Evolutionary conservation across 805 yeast species (phyloP).

Genomic region (Lachancea sp.): DNA sequence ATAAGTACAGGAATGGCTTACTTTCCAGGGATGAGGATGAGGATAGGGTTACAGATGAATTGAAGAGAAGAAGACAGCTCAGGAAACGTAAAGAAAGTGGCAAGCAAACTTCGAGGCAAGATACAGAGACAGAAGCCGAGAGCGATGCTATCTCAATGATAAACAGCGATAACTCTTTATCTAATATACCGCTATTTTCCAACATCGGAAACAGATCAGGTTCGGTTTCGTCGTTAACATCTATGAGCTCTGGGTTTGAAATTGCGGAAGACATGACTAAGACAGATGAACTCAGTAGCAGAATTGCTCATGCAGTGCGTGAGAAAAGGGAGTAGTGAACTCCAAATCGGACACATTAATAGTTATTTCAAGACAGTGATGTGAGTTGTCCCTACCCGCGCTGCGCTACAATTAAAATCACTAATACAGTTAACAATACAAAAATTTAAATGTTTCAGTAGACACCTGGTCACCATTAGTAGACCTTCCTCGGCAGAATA

Average conservation of each 20-base stretch:
- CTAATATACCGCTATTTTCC: slow-evolving; percentile 39
- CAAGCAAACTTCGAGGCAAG: slow-evolving; percentile 7
- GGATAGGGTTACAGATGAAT: slow-evolving; percentile 33
- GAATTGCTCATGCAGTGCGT: slow-evolving; percentile 26
- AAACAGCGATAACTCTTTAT: slow-evolving; percentile 34
- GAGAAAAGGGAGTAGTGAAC: slow-evolving; percentile 16
- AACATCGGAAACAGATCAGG: slow-evolving; percentile 33
- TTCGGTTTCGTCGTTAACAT: slow-evolving; percentile 21
- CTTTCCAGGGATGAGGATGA: slow-evolving; percentile 26
- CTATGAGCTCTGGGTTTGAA: slow-evolving; percentile 27
- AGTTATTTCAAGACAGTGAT: too few relatives aligned
- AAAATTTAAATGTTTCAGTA: neutral
- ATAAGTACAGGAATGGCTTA: slow-evolving; percentile 18
- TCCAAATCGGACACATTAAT: neutral
- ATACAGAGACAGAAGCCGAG: slow-evolving; percentile 9
- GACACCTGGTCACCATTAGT: slow-evolving; percentile 4
- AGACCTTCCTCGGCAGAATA: neutral
- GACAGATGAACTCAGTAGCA: slow-evolving; percentile 10
- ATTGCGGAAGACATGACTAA: slow-evolving; percentile 10
- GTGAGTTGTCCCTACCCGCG: too few relatives aligned
- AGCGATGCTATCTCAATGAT: slow-evolving; percentile 39
- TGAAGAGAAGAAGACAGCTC: slow-evolving; percentile 34
- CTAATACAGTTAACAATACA: neutral
- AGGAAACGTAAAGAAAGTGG: slow-evolving; percentile 22
- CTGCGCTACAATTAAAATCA: neutral